Conservation (phyloP, 768 basidiomycete genomes). For the Lactifluus piperatus region DNA sequence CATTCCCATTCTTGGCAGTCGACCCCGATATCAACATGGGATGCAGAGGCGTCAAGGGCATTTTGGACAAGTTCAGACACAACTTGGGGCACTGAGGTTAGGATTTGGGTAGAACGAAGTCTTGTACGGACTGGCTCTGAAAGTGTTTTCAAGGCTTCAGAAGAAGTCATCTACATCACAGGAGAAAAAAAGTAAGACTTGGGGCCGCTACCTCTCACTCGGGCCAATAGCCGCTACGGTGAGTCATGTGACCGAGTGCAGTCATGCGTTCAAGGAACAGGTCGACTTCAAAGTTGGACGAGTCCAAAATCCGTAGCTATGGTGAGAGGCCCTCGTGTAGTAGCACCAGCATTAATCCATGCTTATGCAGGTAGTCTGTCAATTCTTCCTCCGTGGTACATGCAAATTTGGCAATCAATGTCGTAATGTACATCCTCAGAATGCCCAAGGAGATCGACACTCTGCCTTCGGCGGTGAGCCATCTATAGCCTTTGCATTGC, state of each 20-base stretch:
- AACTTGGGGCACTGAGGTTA: slow-evolving; percentile 74
- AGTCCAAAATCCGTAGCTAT: not conserved
- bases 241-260: too few relatives aligned
- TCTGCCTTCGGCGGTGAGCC: slow-evolving; percentile 41
- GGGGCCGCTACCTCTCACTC: too few relatives aligned
- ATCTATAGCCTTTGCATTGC: slow-evolving; percentile 1
- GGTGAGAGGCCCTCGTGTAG: not conserved
- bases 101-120: slow-evolving; percentile 74
- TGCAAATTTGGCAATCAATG: slow-evolving; percentile 57
- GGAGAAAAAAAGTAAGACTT: not conserved
- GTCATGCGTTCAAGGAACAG: too few relatives aligned
- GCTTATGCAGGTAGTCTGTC: slow-evolving; percentile 40
- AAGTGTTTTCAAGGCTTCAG: slow-evolving; percentile 28
- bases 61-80: slow-evolving; percentile 87
- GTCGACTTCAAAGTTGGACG: too few relatives aligned
- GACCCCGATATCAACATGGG: slow-evolving; percentile 59
- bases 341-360: not conserved
- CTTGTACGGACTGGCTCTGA: slow-evolving; percentile 53
- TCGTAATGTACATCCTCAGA: slow-evolving; percentile 49
- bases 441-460: slow-evolving; percentile 24
- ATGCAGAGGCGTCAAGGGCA: slow-evolving; percentile 72
- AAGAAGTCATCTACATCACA: slow-evolving; percentile 5
- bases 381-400: slow-evolving; percentile 48
- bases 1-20: slow-evolving; percentile 73
- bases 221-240: too few relatives aligned